These are phyloP conservation scores for Ramaria rubella DNA, from an alignment of 768 basidiomycete genomes.

Conservation along the genomic window DNA sequence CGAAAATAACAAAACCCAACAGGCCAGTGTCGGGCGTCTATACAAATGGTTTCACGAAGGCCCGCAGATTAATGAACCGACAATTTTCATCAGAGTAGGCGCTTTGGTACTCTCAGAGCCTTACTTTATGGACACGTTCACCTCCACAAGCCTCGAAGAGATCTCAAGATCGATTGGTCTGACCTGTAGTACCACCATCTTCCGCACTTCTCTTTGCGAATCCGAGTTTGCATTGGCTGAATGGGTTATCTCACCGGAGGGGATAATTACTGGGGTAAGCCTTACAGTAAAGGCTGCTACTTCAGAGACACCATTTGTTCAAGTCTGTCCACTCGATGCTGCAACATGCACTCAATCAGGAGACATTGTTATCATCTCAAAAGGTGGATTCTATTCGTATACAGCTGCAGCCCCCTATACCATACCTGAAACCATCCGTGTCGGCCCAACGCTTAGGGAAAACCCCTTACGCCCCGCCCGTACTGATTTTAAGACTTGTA, in stretches of 20 bases:
- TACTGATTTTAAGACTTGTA: conserved; percentile 34
- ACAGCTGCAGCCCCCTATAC: conserved; percentile 27
- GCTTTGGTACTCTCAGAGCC: conserved; percentile 26
- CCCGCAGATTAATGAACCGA: conserved; percentile 27
- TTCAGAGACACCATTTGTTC: conserved; percentile 29
- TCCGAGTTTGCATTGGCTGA: conserved; percentile 35
- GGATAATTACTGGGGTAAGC: conserved; percentile 31
- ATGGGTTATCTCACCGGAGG: conserved; percentile 32
- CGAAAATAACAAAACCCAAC: conserved; percentile 25
- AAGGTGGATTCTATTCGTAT: conserved; percentile 35
- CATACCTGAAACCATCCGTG: conserved; percentile 29
- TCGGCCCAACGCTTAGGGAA: conserved; percentile 31
- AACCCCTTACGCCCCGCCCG: conserved; percentile 26
- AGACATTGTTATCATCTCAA: conserved; percentile 28
- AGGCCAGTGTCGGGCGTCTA: conserved; percentile 21
- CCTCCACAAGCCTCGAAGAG: conserved; percentile 29
- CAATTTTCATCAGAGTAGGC: conserved; percentile 35
- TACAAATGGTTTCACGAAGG: conserved; percentile 32
- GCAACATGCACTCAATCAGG: conserved; percentile 31
- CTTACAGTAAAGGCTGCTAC: conserved; percentile 33
- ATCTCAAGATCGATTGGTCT: conserved; percentile 28
- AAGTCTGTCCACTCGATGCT: conserved; percentile 33
- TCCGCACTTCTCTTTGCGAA: conserved; percentile 27
- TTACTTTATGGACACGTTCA: conserved; percentile 36
- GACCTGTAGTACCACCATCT: conserved; percentile 32